Percentiles rank a stretch among this genome's conserved stretches.
phyloP scores from a whole-genome alignment of 257 asterid species.

The Solanum corneliomulleri region DNA sequence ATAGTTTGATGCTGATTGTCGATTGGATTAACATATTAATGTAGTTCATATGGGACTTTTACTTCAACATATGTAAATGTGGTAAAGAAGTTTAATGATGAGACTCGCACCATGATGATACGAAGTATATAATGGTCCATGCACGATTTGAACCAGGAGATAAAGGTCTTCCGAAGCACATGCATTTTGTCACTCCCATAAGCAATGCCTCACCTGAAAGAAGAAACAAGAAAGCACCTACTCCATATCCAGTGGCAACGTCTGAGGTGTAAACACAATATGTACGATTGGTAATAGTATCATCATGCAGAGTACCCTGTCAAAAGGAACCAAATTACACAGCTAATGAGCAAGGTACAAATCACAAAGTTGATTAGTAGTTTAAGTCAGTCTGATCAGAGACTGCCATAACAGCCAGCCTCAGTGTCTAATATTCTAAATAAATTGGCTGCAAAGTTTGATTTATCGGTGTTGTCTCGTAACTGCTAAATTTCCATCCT shows the following conservation, averaged over 20 bases:
- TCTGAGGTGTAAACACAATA: constrained; percentile 82
- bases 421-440: not conserved
- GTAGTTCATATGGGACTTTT: not conserved
- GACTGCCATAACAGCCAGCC: not conserved
- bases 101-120: constrained; percentile 53
- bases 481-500: not conserved
- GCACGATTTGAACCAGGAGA: constrained; percentile 85
- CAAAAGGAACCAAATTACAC: constrained; percentile 3
- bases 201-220: constrained; percentile 82
- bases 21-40: not conserved
- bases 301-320: constrained; percentile 55
- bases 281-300: constrained; percentile 50
- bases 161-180: constrained; percentile 85
- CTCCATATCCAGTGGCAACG: constrained; percentile 91
- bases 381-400: not conserved
- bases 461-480: not conserved
- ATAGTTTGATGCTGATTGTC: not conserved
- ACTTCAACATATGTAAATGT: not conserved
- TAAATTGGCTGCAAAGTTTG: not conserved
- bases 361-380: not conserved
- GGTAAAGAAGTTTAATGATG: not conserved
- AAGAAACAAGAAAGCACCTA: constrained; percentile 83
- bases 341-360: not conserved
- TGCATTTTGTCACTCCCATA: constrained; percentile 89
- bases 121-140: constrained; percentile 79